These are phyloP conservation scores for Porogramme epimiltina DNA, from an alignment of 1,284 basidiomycete species.

Conservation along the genomic window DNA sequence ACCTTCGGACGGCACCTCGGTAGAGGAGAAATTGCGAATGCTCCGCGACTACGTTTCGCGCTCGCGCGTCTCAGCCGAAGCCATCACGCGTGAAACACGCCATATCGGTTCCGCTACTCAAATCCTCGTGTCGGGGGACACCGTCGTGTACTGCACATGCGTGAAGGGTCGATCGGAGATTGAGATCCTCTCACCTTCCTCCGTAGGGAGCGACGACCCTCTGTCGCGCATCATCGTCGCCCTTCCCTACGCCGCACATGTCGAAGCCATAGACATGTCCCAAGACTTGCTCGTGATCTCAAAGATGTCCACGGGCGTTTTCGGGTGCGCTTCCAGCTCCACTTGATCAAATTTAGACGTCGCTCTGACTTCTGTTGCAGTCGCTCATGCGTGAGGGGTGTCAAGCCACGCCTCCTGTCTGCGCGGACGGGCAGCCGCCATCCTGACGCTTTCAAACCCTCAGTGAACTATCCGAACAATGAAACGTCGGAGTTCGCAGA, in stretches of 20 bases:
- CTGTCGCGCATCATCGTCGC: no score
- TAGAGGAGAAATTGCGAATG: background rate
- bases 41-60: no score
- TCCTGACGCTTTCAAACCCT: background rate
- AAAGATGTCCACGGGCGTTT: background rate
- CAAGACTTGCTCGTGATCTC: conserved; percentile 1
- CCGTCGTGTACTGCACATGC: no score
- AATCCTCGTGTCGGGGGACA: no score
- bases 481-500: no score
- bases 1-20: background rate
- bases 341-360: background rate
- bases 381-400: background rate
- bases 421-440: conserved; percentile 1
- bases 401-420: conserved; percentile 1
- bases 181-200: conserved; percentile 2
- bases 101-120: background rate
- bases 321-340: background rate
- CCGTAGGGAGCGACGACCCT: background rate
- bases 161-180: background rate
- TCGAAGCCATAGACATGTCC: conserved; percentile 5
- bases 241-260: background rate
- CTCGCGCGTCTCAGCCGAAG: background rate
- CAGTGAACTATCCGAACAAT: no score
- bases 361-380: background rate
- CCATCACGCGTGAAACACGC: background rate